Percentiles rank a stretch among this genome's conserved stretches.
Evolutionary conservation across 768 basidiomycete species (phyloP).

Genomic region (Amanita pseudoporphyria): DNA sequence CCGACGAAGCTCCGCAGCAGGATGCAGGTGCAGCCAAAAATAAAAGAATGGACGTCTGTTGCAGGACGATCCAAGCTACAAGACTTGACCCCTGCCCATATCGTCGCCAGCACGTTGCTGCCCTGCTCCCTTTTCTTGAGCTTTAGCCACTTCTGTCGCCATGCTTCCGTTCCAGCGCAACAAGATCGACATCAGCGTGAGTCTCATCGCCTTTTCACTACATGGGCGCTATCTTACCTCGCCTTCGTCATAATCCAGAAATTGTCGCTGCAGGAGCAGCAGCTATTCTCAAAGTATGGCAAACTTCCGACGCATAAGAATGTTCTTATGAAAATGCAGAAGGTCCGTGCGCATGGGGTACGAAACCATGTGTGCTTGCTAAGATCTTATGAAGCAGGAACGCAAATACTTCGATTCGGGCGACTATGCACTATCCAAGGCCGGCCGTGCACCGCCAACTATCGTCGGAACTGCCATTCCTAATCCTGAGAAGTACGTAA

Average conservation of each 20-base stretch:
- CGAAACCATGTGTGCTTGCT: neutral
- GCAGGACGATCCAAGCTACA: conserved; percentile 9
- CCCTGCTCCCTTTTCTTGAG: conserved; percentile 19
- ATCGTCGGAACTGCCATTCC: conserved; percentile 94
- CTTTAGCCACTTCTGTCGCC: conserved; percentile 15
- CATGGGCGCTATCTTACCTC: neutral
- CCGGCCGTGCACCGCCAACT: conserved; percentile 80
- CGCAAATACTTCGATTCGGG: conserved; percentile 99
- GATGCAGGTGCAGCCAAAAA: conserved; percentile 10
- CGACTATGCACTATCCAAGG: conserved; percentile 96
- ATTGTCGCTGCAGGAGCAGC: conserved; percentile 83
- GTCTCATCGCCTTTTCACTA: conserved; percentile 27
- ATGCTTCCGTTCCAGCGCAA: conserved; percentile 80
- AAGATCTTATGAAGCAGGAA: conserved; percentile 43
- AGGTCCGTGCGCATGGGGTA: conserved; percentile 39
- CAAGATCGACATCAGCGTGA: conserved; percentile 90
- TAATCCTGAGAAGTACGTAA: conserved; percentile 90
- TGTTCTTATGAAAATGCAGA: conserved; percentile 89
- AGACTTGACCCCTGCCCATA: conserved; percentile 14
- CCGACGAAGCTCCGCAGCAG: conserved; percentile 22
- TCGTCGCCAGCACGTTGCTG: conserved; percentile 15
- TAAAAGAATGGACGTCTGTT: neutral
- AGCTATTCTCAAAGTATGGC: conserved; percentile 91
- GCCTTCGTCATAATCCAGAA: conserved; percentile 41
- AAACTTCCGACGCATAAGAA: conserved; percentile 93